phyloP scores from a whole-genome alignment of 2,329 filamentous ascomycete species.

The Penicillium palitans region DNA sequence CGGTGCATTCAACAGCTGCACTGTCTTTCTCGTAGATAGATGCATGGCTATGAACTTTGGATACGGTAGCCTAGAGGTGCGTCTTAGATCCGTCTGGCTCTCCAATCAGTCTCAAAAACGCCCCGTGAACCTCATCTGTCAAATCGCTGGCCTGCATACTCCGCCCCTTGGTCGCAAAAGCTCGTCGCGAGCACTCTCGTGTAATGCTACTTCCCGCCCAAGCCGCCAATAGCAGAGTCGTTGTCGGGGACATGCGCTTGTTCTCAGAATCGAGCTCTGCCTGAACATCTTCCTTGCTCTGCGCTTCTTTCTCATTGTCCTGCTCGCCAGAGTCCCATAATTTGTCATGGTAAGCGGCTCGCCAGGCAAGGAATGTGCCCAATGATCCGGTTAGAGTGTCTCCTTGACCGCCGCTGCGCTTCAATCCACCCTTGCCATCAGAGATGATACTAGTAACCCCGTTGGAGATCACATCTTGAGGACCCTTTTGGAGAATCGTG shows the following conservation, averaged over 20 bases:
- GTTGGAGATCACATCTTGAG: slow-evolving; percentile 78
- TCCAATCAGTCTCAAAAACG: slow-evolving; percentile 78
- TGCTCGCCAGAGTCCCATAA: slow-evolving; percentile 64
- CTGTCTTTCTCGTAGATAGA: not conserved
- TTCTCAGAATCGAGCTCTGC: slow-evolving; percentile 46
- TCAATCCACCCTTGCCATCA: slow-evolving; percentile 77
- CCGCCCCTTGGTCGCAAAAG: slow-evolving; percentile 81
- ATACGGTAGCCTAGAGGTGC: slow-evolving; percentile 28
- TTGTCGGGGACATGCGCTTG: slow-evolving; percentile 58
- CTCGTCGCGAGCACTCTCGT: slow-evolving; percentile 82
- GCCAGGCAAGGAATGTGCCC: slow-evolving; percentile 85
- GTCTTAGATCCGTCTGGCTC: slow-evolving; percentile 57
- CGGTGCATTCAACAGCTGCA: not conserved
- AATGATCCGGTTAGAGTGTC: slow-evolving; percentile 90
- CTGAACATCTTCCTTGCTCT: slow-evolving; percentile 43
- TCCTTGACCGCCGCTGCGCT: slow-evolving; percentile 91
- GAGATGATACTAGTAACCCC: slow-evolving; percentile 72
- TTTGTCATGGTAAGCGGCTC: slow-evolving; percentile 78
- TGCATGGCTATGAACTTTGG: not conserved
- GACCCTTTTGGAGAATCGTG: slow-evolving; percentile 87
- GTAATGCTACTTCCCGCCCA: slow-evolving; percentile 87
- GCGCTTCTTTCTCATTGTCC: slow-evolving; percentile 33
- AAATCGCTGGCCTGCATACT: slow-evolving; percentile 90
- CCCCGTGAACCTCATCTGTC: slow-evolving; percentile 81
- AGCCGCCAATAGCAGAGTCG: slow-evolving; percentile 71